Conservation (phyloP, 306 rosid species). For the Gastrolobium bilobum region DNA sequence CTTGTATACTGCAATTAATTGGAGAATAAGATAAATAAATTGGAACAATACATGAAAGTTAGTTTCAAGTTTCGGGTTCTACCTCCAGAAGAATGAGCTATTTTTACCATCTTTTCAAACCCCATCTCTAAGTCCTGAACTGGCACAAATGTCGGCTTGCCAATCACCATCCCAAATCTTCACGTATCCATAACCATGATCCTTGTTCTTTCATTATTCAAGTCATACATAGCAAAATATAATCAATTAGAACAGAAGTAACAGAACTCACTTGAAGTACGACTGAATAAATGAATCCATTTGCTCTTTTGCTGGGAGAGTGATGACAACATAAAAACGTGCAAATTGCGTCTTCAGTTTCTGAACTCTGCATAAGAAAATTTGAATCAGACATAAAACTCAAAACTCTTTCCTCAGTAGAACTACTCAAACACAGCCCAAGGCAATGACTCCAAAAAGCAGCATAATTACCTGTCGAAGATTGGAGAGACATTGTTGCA, state of each 20-base stretch:
- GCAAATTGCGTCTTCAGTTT: slow-evolving; percentile 78
- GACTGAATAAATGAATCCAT: slow-evolving; percentile 72
- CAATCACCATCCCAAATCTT: slow-evolving; percentile 81
- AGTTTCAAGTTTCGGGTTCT: slow-evolving; percentile 43
- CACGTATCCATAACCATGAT: slow-evolving; percentile 36
- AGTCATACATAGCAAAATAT: neutral
- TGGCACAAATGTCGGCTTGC: slow-evolving; percentile 88
- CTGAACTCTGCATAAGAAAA: slow-evolving; percentile 67
- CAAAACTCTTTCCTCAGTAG: neutral
- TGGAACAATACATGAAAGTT: slow-evolving; percentile 29
- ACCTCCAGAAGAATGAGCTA: slow-evolving; percentile 94
- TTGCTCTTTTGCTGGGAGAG: slow-evolving; percentile 73
- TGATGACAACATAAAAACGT: slow-evolving; percentile 67
- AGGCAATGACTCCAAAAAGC: slow-evolving; percentile 30
- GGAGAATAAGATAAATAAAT: slow-evolving; percentile 36
- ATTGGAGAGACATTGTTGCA: slow-evolving; percentile 53
- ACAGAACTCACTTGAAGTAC: slow-evolving; percentile 76
- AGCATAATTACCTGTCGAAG: slow-evolving; percentile 67
- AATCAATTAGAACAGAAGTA: slow-evolving; percentile 40
- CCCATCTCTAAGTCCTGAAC: slow-evolving; percentile 95
- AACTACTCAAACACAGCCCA: slow-evolving; percentile 19
- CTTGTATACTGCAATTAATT: slow-evolving; percentile 74
- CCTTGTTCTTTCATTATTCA: slow-evolving; percentile 17
- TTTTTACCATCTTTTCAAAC: slow-evolving; percentile 87
- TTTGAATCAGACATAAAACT: slow-evolving; percentile 29